Base-by-base conservation (phyloP, 2,329 filamentous ascomycete genomes). In the Venturia aucupariae region DNA sequence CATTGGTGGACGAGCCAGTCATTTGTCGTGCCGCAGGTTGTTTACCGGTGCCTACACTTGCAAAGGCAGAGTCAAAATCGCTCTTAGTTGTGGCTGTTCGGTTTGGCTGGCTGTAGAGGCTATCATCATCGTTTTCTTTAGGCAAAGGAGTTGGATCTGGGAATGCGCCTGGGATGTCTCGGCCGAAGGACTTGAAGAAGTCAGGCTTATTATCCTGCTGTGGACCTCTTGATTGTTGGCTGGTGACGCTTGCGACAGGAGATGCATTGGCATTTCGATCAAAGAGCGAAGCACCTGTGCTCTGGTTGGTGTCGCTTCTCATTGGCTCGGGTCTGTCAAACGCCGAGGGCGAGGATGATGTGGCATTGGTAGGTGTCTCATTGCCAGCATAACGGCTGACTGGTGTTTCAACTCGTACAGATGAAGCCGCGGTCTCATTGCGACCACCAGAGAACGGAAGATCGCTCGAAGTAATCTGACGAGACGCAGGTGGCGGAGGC, bases 11-110 rank as follows among this genome's bases (percentile, higher is more conserved):
- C 42, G 73, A 71, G 30, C 69, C 70, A 35, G 74, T 69, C 46
- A 61, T 69, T 27, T 65, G 67, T 65, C 79, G 80, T 63, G 78
- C 78, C 66, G 79, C 80, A 61, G 73, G 75, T 70, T 83, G 84
- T 66, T 81, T 81, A 60, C 80, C 77, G 60, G 75, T 68, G 48
- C 80, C 80, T 70, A 94, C 93, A 65, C 86, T 87, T 54, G 89
- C 89, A 78, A 95, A 95, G 1, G 90, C 90, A 66, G 87, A 86
- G 72, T 95, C 90, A 69, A 95, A 94, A 70, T 94, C 90, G 61
- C 90, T 86, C 77, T 91, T 91, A 48, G 86, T 74, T 30, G 76
- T 75, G 51, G 71, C 77, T 65, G 59, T 69, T 66, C 41, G 73
- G 69, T 32, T 75, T 73, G 30, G 74, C 65, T 80, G 77, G 69